These are phyloP conservation scores for Suillus ampliporus DNA, from an alignment of 768 basidiomycete species.

Conservation along the genomic window DNA sequence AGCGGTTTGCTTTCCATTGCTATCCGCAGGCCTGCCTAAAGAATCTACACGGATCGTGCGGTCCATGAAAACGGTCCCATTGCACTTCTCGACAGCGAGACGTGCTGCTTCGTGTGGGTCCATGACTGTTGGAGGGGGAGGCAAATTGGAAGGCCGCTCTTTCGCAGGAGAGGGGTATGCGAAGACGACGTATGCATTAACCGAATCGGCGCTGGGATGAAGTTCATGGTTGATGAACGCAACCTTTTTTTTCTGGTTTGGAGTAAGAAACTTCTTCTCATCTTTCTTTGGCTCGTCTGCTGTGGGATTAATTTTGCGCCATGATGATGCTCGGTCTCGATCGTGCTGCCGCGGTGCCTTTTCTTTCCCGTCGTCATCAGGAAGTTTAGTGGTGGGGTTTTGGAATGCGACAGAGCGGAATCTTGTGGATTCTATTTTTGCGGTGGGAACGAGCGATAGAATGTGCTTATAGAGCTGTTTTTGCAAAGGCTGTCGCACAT, in stretches of 20 bases:
- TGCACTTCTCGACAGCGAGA: slow-evolving; percentile 59
- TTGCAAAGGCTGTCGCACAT: slow-evolving; percentile 60
- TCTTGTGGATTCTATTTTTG: slow-evolving; percentile 90
- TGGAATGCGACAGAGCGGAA: slow-evolving; percentile 95
- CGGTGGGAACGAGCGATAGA: slow-evolving; percentile 67
- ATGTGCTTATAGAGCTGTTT: slow-evolving; percentile 83
- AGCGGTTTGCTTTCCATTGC: slow-evolving; percentile 28
- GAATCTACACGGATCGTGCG: slow-evolving; percentile 82
- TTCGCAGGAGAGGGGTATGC: slow-evolving; percentile 61
- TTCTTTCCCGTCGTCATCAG: slow-evolving; percentile 39
- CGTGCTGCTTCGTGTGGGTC: slow-evolving; percentile 76
- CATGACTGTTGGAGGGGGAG: slow-evolving; percentile 54
- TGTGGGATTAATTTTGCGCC: slow-evolving; percentile 54
- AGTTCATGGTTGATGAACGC: slow-evolving; percentile 94
- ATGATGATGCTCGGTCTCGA: slow-evolving; percentile 61
- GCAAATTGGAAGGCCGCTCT: slow-evolving; percentile 53
- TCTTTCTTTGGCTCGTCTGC: slow-evolving; percentile 49
- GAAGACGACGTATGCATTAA: slow-evolving; percentile 93
- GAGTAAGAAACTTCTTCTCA: slow-evolving; percentile 73
- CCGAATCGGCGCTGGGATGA: slow-evolving; percentile 73
- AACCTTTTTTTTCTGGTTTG: slow-evolving; percentile 89
- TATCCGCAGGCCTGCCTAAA: slow-evolving; percentile 42
- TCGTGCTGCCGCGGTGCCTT: slow-evolving; percentile 52
- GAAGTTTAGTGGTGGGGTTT: slow-evolving; percentile 71
- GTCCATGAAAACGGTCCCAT: slow-evolving; percentile 77